A percentile compares a stretch with the other conserved stretches of the same genome.
Conservation (phyloP, 257 asterid species). For the Coffea canephora region DNA sequence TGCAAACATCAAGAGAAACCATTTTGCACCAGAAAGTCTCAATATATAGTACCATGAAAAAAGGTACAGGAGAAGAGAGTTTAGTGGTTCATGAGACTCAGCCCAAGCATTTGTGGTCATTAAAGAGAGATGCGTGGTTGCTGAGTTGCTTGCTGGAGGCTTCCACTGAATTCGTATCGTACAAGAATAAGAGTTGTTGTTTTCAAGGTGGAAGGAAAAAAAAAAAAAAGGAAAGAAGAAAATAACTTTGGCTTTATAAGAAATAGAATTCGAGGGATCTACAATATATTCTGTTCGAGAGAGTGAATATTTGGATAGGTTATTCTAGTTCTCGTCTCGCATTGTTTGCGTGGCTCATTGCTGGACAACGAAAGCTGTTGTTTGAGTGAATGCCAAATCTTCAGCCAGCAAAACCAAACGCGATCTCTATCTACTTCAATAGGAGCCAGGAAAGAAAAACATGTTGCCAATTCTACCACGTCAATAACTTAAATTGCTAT, state of each 20-base stretch:
- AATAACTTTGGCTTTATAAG: background rate
- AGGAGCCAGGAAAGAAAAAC: constrained; percentile 9
- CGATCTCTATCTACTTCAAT: background rate
- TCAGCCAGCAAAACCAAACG: background rate
- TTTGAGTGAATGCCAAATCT: background rate
- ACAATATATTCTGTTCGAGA: background rate
- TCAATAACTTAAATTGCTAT: background rate
- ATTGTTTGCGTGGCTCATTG: constrained; percentile 19
- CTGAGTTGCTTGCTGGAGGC: background rate
- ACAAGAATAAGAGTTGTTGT: background rate
- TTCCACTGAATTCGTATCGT: background rate
- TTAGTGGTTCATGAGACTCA: constrained; percentile 10
- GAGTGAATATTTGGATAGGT: too few species aligned
- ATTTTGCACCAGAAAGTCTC: background rate
- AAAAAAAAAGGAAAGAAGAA: background rate
- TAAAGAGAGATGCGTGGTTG: constrained; percentile 2
- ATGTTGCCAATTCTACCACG: constrained; percentile 9
- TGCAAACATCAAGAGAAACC: constrained; percentile 5
- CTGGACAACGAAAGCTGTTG: constrained; percentile 2
- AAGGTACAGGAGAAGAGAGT: background rate
- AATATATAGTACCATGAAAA: background rate
- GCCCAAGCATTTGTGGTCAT: constrained; percentile 14
- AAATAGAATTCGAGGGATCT: background rate
- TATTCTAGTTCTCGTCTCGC: background rate
- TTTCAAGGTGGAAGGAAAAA: background rate